A percentile compares a stretch with the other conserved stretches of the same genome.
Evolutionary conservation across 495 filamentous ascomycete genomes (phyloP).

Genomic region (Penicillium mononematosum): DNA sequence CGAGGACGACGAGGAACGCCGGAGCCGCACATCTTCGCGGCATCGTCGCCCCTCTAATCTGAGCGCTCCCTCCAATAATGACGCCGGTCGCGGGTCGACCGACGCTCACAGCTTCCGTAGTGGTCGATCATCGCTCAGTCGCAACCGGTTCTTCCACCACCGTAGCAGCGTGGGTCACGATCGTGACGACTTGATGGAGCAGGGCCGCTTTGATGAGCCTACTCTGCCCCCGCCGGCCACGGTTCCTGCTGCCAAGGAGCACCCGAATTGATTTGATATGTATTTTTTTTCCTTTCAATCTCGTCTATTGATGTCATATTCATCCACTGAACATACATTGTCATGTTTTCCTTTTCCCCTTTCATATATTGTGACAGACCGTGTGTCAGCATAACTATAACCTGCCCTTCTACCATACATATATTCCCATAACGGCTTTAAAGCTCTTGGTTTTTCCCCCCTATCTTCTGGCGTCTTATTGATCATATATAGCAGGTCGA

Average conservation of each 20-base stretch:
- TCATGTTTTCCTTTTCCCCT: not conserved
- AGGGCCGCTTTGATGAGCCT: constrained; percentile 26
- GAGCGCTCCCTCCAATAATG: constrained; percentile 18
- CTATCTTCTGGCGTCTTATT: constrained; percentile 4
- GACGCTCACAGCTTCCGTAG: constrained; percentile 38
- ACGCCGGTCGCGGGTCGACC: constrained; percentile 31
- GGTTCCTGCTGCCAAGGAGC: constrained; percentile 6
- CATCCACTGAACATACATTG: not conserved
- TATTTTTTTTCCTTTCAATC: not conserved
- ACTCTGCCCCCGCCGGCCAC: constrained; percentile 5
- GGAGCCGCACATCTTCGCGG: constrained; percentile 28
- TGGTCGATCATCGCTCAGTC: constrained; percentile 29
- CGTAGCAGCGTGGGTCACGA: constrained; percentile 29
- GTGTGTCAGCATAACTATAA: not conserved
- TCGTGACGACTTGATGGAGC: constrained; percentile 35
- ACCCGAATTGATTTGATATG: constrained; percentile 8
- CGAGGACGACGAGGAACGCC: constrained; percentile 40
- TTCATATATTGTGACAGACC: not conserved
- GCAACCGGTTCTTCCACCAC: constrained; percentile 42
- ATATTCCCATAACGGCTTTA: constrained; percentile 6
- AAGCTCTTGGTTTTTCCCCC: not conserved
- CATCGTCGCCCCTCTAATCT: constrained; percentile 30
- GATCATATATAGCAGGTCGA: constrained; percentile 1
- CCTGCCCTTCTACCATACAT: constrained; percentile 11
- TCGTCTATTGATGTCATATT: not conserved